Percentiles rank a stretch among this genome's conserved stretches.
These are phyloP conservation scores for Marasmius tenuissimus DNA, from an alignment of 1,284 basidiomycete genomes.

Conservation along the genomic window DNA sequence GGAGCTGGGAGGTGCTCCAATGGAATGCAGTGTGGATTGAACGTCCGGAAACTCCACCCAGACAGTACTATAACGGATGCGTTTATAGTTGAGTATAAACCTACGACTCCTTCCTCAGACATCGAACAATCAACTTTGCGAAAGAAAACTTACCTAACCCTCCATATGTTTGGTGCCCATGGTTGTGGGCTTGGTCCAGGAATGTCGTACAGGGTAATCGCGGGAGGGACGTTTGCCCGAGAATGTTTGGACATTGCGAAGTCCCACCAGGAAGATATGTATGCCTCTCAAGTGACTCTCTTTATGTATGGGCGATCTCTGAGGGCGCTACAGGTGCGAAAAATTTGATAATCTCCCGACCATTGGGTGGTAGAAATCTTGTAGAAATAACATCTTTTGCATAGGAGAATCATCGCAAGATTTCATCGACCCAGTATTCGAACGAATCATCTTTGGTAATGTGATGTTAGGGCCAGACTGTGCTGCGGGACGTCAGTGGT, in stretches of 20 bases:
- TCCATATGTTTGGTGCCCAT: slow-evolving; percentile 75
- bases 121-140: background rate
- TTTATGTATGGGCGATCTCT: too few relatives aligned
- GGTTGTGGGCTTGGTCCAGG: slow-evolving; percentile 58
- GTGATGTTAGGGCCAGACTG: too few relatives aligned
- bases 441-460: too few relatives aligned
- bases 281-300: too few relatives aligned
- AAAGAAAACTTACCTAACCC: slow-evolving; percentile 35
- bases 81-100: slow-evolving; percentile 74
- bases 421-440: too few relatives aligned
- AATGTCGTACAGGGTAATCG: slow-evolving; percentile 66
- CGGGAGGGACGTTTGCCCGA: slow-evolving; percentile 26
- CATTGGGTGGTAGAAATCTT: too few relatives aligned
- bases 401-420: too few relatives aligned
- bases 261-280: background rate
- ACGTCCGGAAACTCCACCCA: slow-evolving; percentile 72
- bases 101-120: slow-evolving; percentile 30
- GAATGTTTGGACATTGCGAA: background rate
- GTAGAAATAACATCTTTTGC: too few relatives aligned
- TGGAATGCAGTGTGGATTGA: slow-evolving; percentile 54
- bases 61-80: slow-evolving; percentile 61
- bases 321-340: too few relatives aligned
- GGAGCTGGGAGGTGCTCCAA: slow-evolving; percentile 58
- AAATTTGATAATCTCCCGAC: too few relatives aligned
- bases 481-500: too few relatives aligned